Conservation (phyloP, 345 rosid genomes). For the Abelmoschus esculentus region DNA sequence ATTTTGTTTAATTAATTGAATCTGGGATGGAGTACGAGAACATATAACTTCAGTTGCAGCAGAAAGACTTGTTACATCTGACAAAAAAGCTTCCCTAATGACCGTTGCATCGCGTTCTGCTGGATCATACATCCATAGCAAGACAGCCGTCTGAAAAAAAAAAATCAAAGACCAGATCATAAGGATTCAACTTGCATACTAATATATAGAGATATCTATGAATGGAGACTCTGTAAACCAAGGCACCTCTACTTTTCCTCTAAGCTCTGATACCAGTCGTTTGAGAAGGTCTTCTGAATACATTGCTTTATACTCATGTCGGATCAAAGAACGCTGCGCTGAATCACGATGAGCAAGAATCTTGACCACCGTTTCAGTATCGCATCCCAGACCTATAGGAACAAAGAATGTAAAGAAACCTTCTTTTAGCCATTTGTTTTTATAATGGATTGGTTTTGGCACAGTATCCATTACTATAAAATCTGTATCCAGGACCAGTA, state of each 20-base stretch:
- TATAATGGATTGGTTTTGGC: background rate
- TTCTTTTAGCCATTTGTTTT: background rate
- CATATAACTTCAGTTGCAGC: conserved; percentile 59
- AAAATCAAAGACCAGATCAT: background rate
- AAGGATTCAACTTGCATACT: background rate
- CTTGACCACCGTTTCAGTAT: conserved; percentile 39
- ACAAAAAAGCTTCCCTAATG: conserved; percentile 27
- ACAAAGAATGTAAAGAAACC: background rate
- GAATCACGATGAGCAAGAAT: conserved; percentile 66
- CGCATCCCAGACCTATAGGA: conserved; percentile 49
- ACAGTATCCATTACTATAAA: background rate
- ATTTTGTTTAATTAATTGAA: conserved; percentile 48
- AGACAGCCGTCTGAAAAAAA: conserved; percentile 41
- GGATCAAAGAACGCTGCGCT: conserved; percentile 46
- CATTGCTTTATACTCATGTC: conserved; percentile 41
- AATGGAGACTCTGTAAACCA: background rate
- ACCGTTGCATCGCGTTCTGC: conserved; percentile 58
- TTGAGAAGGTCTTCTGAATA: conserved; percentile 37
- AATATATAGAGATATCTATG: background rate
- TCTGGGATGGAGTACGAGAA: conserved; percentile 58
- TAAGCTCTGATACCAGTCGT: conserved; percentile 52
- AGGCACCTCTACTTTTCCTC: conserved; percentile 52
- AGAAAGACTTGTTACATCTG: conserved; percentile 4
- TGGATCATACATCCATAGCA: conserved; percentile 63
- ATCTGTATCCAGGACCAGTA: background rate